Base-by-base conservation (phyloP, 345 rosid genomes). In the Combretum micranthum region DNA sequence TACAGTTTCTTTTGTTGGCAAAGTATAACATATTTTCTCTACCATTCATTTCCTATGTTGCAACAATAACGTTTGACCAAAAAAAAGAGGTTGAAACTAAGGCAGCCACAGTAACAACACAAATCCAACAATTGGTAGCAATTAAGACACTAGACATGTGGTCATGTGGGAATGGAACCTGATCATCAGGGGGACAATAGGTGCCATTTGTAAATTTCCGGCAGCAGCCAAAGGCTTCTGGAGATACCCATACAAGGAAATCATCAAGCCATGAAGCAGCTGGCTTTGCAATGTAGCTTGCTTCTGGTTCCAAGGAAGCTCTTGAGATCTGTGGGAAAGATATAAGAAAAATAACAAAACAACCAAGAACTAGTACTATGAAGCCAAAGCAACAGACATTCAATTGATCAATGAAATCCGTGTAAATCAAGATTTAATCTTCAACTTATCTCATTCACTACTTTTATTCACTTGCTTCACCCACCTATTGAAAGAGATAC, bases 191-290 rank as follows among this genome's bases (percentile, higher is more conserved):
- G 42, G 99, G 95, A 19, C 99, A 93, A 71, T 82, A 93, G 71
- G 74, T 87, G 59, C 84, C 97, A 77, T 93, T 87, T 62, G 83
- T 83, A 75, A 86, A 89, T 70, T 89, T 87, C 50, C 99, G 82
- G 52, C 99, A 93, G 72, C 99, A 93, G 52, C 97, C 97, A 71
- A 89, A 93, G 57, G 99, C 99, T 77, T 93, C 97, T 0, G 99
- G 99, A 67, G 97, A 93, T 67, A 93, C 59, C 99, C 99, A 93
- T 51, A 89, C 96, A 50, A 93, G 96, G 77, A 89, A 87, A 74
- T 93, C 99, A 70, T 93, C 99, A 15, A 93, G 91, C 99, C 97
- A 93, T 20, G 99, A 89, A 75, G 99, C 99, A 63, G 99, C 97
- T 72, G 97, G 96, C 83, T 84, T 93, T 55, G 99, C 99, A 69